Evolutionary conservation across 2,329 filamentous ascomycete genomes (phyloP).

Genomic region (Fusarium anguioides): DNA sequence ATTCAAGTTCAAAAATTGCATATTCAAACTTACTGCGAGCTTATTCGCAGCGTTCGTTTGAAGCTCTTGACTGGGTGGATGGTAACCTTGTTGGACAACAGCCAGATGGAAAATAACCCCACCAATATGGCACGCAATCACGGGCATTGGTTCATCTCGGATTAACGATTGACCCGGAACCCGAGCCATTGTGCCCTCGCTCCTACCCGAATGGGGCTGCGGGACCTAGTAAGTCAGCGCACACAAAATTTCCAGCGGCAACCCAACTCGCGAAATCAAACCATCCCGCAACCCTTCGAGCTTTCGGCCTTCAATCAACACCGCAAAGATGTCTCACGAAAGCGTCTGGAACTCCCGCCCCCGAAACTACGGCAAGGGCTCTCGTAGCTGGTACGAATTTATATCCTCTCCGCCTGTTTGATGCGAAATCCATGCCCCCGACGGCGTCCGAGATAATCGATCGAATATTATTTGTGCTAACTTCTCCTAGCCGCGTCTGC

Average conservation of each 20-base stretch:
- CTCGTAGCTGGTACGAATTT: slow-evolving; percentile 83
- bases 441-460: background rate
- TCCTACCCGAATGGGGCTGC: slow-evolving; percentile 49
- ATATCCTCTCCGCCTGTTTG: slow-evolving; percentile 5
- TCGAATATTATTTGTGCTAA: slow-evolving; percentile 45
- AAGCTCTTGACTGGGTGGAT: slow-evolving; percentile 6
- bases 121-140: background rate
- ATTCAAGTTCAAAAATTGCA: background rate
- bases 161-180: background rate
- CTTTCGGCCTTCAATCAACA: slow-evolving; percentile 49
- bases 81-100: slow-evolving; percentile 23
- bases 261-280: slow-evolving; percentile 49
- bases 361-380: slow-evolving; percentile 96
- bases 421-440: slow-evolving; percentile 14
- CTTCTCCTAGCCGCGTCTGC: slow-evolving; percentile 69
- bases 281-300: slow-evolving; percentile 46
- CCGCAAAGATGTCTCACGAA: slow-evolving; percentile 78
- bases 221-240: slow-evolving; percentile 49
- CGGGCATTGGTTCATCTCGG: background rate
- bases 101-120: background rate
- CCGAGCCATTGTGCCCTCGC: slow-evolving; percentile 18
- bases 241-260: slow-evolving; percentile 55
- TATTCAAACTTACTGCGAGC: background rate
- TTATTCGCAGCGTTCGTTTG: background rate
- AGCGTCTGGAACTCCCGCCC: slow-evolving; percentile 99